Conservation (phyloP, 108 stramenopile genomes). For the Aurantiochytrium sp. region DNA sequence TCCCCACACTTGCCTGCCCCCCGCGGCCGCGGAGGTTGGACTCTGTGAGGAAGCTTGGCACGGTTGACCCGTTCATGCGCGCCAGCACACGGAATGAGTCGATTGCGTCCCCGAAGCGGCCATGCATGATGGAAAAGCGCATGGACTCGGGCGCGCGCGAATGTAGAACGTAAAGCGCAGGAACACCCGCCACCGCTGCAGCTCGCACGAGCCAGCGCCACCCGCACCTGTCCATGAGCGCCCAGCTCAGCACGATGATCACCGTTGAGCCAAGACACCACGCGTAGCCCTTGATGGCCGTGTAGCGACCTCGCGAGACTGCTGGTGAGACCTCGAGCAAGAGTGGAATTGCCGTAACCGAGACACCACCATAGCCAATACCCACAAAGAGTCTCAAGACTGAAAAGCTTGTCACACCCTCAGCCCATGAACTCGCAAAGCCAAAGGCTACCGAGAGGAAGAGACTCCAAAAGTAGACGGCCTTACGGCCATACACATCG, state of each 20-base stretch:
- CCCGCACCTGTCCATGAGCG: background rate
- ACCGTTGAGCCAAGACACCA: background rate
- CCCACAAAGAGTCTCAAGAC: background rate
- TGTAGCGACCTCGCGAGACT: background rate
- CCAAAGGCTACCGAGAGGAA: background rate
- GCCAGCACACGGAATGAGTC: background rate
- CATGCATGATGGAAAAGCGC: background rate
- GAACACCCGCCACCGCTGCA: background rate
- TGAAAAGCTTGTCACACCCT: background rate
- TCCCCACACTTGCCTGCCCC: too few species aligned
- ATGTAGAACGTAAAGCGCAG: background rate
- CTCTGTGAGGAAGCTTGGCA: background rate
- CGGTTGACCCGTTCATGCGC: background rate
- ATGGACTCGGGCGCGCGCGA: background rate
- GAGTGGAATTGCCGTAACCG: background rate
- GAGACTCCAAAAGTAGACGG: background rate
- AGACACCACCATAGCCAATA: background rate
- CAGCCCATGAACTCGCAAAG: background rate
- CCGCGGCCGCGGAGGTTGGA: background rate
- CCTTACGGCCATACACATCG: background rate
- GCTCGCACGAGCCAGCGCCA: background rate
- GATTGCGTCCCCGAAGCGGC: background rate
- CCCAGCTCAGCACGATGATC: background rate
- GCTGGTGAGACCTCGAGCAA: background rate
- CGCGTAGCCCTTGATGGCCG: background rate